phyloP scores from a whole-genome alignment of 1,139 yeast genomes.

The Kodamaea arcana region DNA sequence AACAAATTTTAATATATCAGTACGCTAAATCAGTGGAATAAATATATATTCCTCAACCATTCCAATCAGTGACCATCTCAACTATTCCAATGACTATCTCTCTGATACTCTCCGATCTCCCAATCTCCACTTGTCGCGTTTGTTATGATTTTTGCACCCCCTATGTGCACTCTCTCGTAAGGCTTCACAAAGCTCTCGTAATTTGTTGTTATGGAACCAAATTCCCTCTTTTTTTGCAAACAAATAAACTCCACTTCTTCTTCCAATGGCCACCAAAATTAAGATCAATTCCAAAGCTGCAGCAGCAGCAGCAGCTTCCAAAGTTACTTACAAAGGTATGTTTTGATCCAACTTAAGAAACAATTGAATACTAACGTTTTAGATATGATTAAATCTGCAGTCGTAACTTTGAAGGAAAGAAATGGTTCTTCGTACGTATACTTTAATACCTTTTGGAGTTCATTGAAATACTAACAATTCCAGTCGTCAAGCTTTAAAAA shows the following conservation, averaged over 20 bases:
- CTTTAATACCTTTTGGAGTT: neutral
- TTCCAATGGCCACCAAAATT: conserved; percentile 24
- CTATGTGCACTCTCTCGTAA: neutral
- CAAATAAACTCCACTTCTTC: conserved; percentile 1
- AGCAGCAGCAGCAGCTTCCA: conserved; percentile 29
- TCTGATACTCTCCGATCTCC: too few relatives aligned
- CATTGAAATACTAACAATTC: conserved; percentile 7
- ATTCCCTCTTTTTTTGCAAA: conserved; percentile 3
- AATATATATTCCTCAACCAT: too few relatives aligned
- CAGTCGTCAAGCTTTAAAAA: conserved; percentile 73
- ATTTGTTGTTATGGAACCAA: neutral
- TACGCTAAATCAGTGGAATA: too few relatives aligned
- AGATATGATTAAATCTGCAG: conserved; percentile 79
- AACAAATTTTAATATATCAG: too few relatives aligned
- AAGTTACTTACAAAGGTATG: conserved; percentile 52
- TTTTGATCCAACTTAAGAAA: too few relatives aligned
- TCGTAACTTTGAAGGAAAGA: conserved; percentile 70
- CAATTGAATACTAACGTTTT: conserved; percentile 19
- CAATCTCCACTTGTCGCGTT: too few relatives aligned
- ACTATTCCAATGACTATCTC: too few relatives aligned
- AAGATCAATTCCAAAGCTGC: conserved; percentile 22
- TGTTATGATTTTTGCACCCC: neutral
- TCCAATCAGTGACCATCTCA: too few relatives aligned
- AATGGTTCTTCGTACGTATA: conserved; percentile 70
- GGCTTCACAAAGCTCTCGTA: neutral